phyloP scores from a whole-genome alignment of 2,329 filamentous ascomycete genomes.

The Neofusicoccum laricinum region DNA sequence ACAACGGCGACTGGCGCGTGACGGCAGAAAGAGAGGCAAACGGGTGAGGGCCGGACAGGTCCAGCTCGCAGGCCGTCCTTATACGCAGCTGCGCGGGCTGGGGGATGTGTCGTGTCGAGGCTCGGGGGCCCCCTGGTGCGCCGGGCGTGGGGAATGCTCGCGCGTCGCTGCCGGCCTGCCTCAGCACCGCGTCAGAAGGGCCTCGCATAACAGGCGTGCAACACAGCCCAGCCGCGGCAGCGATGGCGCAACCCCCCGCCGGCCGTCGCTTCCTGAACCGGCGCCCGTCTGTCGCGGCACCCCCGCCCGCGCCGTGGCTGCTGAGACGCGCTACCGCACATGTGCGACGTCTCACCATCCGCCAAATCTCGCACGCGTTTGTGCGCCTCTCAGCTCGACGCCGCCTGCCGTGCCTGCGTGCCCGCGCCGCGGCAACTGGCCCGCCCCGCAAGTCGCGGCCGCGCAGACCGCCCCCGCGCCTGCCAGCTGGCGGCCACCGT shows the following conservation, averaged over 20 bases:
- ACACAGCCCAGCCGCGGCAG: background rate
- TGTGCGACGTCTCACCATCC: constrained; percentile 13
- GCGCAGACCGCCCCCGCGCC: background rate
- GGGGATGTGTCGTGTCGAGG: background rate
- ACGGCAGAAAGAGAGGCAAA: background rate
- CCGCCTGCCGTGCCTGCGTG: background rate
- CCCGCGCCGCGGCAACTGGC: background rate
- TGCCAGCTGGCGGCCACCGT: constrained; percentile 7
- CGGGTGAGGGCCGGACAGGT: background rate
- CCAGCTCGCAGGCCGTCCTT: background rate
- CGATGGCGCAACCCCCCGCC: background rate
- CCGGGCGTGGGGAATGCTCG: constrained; percentile 5
- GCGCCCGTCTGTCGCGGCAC: background rate
- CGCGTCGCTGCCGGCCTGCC: background rate
- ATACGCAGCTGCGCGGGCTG: background rate
- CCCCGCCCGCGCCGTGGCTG: background rate
- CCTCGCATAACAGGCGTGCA: constrained; percentile 9
- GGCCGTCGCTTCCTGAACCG: background rate
- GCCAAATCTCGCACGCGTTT: background rate
- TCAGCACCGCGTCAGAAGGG: constrained; percentile 6
- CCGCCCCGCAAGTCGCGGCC: background rate
- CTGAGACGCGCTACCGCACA: constrained; percentile 10
- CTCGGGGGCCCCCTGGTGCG: background rate
- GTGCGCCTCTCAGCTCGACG: background rate
- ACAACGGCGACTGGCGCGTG: background rate